These are phyloP conservation scores for Fusarium sp. DNA, from an alignment of 2,329 filamentous ascomycete genomes.

Conservation along the genomic window DNA sequence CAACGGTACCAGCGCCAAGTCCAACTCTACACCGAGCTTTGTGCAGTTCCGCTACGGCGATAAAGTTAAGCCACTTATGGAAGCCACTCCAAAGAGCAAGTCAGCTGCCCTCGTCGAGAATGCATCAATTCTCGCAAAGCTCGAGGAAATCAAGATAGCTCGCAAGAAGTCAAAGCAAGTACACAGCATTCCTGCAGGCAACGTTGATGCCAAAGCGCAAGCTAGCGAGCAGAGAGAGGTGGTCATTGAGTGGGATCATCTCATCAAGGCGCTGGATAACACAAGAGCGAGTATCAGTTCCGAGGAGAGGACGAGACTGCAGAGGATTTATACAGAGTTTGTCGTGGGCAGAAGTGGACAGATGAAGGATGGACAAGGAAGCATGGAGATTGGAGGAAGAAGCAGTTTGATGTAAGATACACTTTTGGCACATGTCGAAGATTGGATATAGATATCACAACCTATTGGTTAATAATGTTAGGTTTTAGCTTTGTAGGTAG, in stretches of 20 bases:
- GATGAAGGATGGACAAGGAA: conserved; percentile 92
- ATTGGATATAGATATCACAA: conserved; percentile 4
- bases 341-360: conserved; percentile 92
- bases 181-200: conserved; percentile 43
- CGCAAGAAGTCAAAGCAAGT: conserved; percentile 61
- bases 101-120: conserved; percentile 75
- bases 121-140: conserved; percentile 81
- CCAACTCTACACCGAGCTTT: conserved; percentile 64
- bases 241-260: conserved; percentile 84
- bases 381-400: conserved; percentile 90
- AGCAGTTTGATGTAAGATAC: conserved; percentile 85
- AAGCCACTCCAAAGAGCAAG: conserved; percentile 60
- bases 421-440: conserved; percentile 3
- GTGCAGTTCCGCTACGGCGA: conserved; percentile 87
- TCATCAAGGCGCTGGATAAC: conserved; percentile 78
- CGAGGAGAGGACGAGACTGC: conserved; percentile 78
- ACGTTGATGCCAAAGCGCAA: conserved; percentile 45
- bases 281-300: conserved; percentile 86
- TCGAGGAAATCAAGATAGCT: conserved; percentile 80
- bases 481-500: not conserved
- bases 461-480: not conserved
- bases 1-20: conserved; percentile 49
- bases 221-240: conserved; percentile 71
- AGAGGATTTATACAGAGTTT: conserved; percentile 91
- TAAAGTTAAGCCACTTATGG: conserved; percentile 58